Percentiles rank a stretch among this genome's conserved stretches.
These are phyloP conservation scores for Podila verticillata DNA, from an alignment of 192 early-diverging fungal genomes.

Conservation along the genomic window DNA sequence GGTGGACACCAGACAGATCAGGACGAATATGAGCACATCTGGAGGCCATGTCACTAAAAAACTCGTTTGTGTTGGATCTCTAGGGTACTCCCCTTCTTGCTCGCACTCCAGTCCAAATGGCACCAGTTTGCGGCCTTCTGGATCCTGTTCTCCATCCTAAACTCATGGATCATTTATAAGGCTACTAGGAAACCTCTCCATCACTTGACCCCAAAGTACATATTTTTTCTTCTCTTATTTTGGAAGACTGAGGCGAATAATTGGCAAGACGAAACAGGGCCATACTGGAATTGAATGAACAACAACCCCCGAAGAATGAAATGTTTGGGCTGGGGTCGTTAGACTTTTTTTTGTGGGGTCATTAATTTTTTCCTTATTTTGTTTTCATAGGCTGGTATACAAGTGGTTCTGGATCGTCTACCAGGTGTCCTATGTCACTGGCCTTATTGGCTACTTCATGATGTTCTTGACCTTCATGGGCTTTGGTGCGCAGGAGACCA, in stretches of 20 bases:
- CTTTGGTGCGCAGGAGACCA: slow-evolving; percentile 34
- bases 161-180: slow-evolving; percentile 63
- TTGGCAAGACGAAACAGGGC: not conserved
- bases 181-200: slow-evolving; percentile 68
- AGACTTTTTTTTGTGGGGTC: not conserved
- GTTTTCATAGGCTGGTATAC: slow-evolving; percentile 58
- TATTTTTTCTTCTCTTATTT: not conserved
- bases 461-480: slow-evolving; percentile 66
- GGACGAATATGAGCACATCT: not conserved
- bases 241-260: not conserved
- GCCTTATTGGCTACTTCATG: slow-evolving; percentile 62
- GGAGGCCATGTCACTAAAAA: not conserved
- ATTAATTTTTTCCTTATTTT: slow-evolving; percentile 3
- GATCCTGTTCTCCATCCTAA: slow-evolving; percentile 30
- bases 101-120: slow-evolving; percentile 18
- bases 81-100: slow-evolving; percentile 32
- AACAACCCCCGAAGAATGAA: too few relatives aligned
- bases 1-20: not conserved
- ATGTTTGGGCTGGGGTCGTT: too few relatives aligned
- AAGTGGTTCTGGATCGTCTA: slow-evolving; percentile 69
- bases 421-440: slow-evolving; percentile 66
- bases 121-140: slow-evolving; percentile 28
- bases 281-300: not conserved
- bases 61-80: not conserved
- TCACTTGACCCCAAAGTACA: slow-evolving; percentile 63